Evolutionary conservation across 192 early-diverging fungal genomes (phyloP).

Genomic region (Backusella psychrophila): DNA sequence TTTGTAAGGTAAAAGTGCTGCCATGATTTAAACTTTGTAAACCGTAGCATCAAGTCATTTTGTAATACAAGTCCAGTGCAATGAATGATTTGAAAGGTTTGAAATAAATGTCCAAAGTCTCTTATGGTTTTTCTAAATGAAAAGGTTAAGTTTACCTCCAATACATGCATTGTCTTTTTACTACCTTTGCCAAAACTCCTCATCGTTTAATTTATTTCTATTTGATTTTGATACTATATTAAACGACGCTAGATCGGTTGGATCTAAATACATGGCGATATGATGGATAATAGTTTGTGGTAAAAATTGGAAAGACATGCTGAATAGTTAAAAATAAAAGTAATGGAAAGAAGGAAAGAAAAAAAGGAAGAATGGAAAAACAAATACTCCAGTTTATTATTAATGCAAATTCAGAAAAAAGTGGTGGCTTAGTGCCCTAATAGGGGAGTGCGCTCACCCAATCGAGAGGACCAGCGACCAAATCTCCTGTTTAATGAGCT

Average conservation of each 20-base stretch:
- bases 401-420: background rate
- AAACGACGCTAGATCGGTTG: background rate
- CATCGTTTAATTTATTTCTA: background rate
- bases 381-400: background rate
- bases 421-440: background rate
- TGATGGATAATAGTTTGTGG: background rate
- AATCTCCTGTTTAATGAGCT: conserved; percentile 21
- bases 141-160: background rate
- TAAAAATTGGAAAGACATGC: background rate
- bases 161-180: background rate
- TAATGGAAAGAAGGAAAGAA: background rate
- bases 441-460: conserved; percentile 37
- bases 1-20: background rate
- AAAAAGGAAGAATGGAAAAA: background rate
- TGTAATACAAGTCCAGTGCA: background rate
- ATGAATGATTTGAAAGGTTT: background rate
- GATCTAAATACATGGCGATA: background rate
- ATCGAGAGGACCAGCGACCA: conserved; percentile 18
- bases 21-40: background rate
- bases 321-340: background rate
- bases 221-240: background rate
- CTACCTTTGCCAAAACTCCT: background rate
- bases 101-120: conserved; percentile 10
- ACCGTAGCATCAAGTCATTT: background rate
- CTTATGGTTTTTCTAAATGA: background rate